These are phyloP conservation scores for Amauroascus verrucosus DNA, from an alignment of 2,329 filamentous ascomycete genomes.

Conservation along the genomic window DNA sequence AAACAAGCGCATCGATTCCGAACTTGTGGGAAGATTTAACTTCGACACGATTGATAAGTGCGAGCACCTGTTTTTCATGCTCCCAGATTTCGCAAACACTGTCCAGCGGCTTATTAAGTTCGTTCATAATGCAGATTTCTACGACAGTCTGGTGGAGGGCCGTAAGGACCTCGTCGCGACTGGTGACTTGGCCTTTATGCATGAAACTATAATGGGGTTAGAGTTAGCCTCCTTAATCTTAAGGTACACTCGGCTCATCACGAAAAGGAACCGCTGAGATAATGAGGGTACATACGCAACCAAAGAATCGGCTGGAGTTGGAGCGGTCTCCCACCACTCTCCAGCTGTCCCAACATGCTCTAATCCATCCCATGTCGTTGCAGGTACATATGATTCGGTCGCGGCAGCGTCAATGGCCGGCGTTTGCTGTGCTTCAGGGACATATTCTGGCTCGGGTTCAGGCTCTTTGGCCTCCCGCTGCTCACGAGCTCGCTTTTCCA, in stretches of 20 bases:
- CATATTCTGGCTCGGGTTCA: constrained; percentile 12
- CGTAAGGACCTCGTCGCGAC: constrained; percentile 29
- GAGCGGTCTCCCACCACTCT: constrained; percentile 31
- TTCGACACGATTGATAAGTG: constrained; percentile 27
- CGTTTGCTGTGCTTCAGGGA: constrained; percentile 7
- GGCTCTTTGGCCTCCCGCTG: constrained; percentile 11
- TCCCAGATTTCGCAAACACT: constrained; percentile 27
- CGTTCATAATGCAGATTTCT: constrained; percentile 44
- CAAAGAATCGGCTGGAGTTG: constrained; percentile 32
- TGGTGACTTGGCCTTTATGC: constrained; percentile 27
- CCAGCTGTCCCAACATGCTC: constrained; percentile 44
- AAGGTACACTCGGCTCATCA: neutral
- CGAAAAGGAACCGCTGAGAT: no score
- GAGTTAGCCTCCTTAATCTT: neutral
- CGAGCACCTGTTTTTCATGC: constrained; percentile 24
- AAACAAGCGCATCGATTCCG: constrained; percentile 21
- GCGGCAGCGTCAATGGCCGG: neutral
- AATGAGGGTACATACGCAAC: constrained; percentile 29
- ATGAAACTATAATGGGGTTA: constrained; percentile 25
- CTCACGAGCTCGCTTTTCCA: constrained; percentile 24
- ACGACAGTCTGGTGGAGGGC: constrained; percentile 48
- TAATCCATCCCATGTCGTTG: constrained; percentile 44
- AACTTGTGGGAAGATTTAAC: constrained; percentile 20
- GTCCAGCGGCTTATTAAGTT: constrained; percentile 32
- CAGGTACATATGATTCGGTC: constrained; percentile 34